phyloP scores from a whole-genome alignment of 192 early-diverging fungal genomes.

The Helicostylum pulchrum region DNA sequence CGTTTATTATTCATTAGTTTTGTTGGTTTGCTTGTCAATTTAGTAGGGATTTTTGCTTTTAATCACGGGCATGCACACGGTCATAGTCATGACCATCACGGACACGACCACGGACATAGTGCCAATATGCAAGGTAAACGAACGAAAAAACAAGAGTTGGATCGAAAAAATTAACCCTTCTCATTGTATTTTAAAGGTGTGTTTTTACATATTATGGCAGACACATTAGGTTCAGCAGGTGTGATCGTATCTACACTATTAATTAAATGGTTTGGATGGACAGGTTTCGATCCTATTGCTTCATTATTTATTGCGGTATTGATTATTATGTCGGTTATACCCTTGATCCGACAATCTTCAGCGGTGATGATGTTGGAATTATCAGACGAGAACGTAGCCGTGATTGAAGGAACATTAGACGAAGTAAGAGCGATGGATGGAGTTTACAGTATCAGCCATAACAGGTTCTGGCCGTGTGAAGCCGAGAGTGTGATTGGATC shows the following conservation, averaged over 20 bases:
- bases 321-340: slow-evolving; percentile 82
- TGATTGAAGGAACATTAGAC: slow-evolving; percentile 45
- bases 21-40: slow-evolving; percentile 87
- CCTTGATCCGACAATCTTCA: slow-evolving; percentile 76
- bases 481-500: slow-evolving; percentile 49
- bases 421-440: slow-evolving; percentile 44
- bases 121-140: slow-evolving; percentile 87
- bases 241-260: slow-evolving; percentile 92
- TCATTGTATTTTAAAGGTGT: slow-evolving; percentile 52
- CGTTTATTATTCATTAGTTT: slow-evolving; percentile 83
- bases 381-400: slow-evolving; percentile 34
- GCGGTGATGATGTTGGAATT: slow-evolving; percentile 51
- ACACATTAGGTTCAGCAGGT: slow-evolving; percentile 93
- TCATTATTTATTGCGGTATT: slow-evolving; percentile 87
- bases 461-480: slow-evolving; percentile 58
- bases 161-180: not conserved
- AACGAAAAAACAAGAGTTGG: not conserved
- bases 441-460: slow-evolving; percentile 37
- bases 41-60: slow-evolving; percentile 92
- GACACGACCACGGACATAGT: slow-evolving; percentile 62
- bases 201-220: slow-evolving; percentile 91
- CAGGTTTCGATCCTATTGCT: slow-evolving; percentile 93
- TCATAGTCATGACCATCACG: slow-evolving; percentile 50
- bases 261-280: slow-evolving; percentile 90
- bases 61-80: slow-evolving; percentile 79